Percentiles rank a stretch among this genome's conserved stretches.
These are phyloP conservation scores for Kokia cookei DNA, from an alignment of 441 rosid genomes.

Conservation along the genomic window DNA sequence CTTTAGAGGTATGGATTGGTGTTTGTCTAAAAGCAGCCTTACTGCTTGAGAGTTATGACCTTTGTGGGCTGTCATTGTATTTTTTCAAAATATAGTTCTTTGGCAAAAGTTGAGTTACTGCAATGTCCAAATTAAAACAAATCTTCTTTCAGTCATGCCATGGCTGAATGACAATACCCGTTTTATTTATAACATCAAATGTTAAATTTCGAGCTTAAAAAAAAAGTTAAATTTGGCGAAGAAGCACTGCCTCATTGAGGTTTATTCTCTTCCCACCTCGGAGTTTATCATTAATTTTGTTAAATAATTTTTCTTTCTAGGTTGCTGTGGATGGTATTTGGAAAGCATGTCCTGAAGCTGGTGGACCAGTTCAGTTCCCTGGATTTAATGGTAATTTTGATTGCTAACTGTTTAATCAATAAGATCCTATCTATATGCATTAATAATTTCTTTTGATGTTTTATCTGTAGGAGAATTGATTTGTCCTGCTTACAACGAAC, in stretches of 20 bases:
- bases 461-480: slow-evolving; percentile 66
- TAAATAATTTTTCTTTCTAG: slow-evolving; percentile 29
- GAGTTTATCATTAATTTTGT: not conserved
- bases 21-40: not conserved
- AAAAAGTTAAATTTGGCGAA: not conserved
- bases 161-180: not conserved
- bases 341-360: slow-evolving; percentile 82
- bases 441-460: slow-evolving; percentile 9
- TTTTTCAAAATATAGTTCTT: not conserved
- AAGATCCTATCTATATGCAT: slow-evolving; percentile 1
- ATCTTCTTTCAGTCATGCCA: not conserved
- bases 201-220: too few species aligned
- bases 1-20: slow-evolving; percentile 62
- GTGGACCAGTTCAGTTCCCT: slow-evolving; percentile 85
- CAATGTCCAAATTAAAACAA: not conserved
- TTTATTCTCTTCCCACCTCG: not conserved
- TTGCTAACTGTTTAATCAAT: not conserved
- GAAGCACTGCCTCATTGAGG: not conserved
- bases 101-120: not conserved
- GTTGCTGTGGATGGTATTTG: slow-evolving; percentile 97
- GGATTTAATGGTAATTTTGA: slow-evolving; percentile 75
- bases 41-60: not conserved
- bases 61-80: not conserved
- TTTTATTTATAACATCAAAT: not conserved
- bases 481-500: slow-evolving; percentile 91